A percentile compares a stretch with the other conserved stretches of the same genome.
These are phyloP conservation scores for Malassezia arunalokei DNA, from an alignment of 1,284 basidiomycete genomes.

Conservation along the genomic window DNA sequence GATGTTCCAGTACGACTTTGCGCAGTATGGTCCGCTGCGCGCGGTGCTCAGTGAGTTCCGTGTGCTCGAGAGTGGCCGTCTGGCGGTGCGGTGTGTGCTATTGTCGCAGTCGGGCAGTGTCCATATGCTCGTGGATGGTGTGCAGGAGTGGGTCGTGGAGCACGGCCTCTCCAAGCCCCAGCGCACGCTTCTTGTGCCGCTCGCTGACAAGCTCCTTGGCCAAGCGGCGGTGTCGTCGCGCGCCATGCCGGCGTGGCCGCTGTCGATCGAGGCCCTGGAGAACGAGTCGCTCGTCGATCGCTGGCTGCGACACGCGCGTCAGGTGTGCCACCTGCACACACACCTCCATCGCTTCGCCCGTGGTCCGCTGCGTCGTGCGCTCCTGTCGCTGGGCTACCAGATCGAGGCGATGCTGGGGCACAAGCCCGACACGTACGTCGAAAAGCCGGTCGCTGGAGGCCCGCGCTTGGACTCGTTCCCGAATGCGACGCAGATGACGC, in stretches of 20 bases:
- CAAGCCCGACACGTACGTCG: neutral
- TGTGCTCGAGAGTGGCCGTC: constrained; percentile 48
- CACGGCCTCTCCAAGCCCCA: constrained; percentile 63
- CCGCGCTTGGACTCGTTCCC: neutral
- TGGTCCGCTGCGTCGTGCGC: neutral
- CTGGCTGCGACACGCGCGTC: constrained; percentile 30
- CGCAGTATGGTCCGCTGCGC: constrained; percentile 58
- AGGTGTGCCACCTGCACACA: neutral
- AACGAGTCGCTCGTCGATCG: constrained; percentile 49
- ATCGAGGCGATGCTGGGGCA: constrained; percentile 2
- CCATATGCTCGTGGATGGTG: constrained; percentile 60
- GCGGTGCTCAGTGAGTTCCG: constrained; percentile 51
- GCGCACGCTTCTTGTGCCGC: constrained; percentile 56
- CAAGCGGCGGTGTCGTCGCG: constrained; percentile 17
- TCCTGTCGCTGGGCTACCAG: neutral
- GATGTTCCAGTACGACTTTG: constrained; percentile 61
- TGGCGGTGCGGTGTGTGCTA: constrained; percentile 53
- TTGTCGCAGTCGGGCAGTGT: constrained; percentile 67
- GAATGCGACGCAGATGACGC: constrained; percentile 23
- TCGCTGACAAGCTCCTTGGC: constrained; percentile 57
- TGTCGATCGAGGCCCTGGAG: constrained; percentile 3
- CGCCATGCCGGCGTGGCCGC: neutral
- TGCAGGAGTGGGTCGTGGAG: constrained; percentile 65
- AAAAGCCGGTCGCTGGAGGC: constrained; percentile 7
- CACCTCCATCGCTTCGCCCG: neutral